Percentiles rank a stretch among this genome's conserved stretches.
phyloP scores from a whole-genome alignment of 148 eudicot genomes.

The Chenopodium quinoa region DNA sequence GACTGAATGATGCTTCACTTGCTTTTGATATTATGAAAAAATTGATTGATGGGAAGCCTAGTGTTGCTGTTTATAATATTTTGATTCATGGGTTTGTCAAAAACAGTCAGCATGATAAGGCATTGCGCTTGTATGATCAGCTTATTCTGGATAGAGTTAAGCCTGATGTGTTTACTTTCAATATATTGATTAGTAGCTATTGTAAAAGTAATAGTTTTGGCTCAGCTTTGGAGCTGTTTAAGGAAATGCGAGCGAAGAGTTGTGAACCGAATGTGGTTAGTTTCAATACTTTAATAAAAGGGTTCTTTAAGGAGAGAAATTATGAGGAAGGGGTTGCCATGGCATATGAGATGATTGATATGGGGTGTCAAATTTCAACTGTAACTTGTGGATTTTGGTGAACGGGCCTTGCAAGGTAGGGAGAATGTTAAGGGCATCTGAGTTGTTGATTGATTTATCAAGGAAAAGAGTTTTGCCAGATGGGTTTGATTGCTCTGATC shows the following conservation, averaged over 20 bases:
- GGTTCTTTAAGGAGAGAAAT: slow-evolving; percentile 63
- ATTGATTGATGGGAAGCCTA: slow-evolving; percentile 79
- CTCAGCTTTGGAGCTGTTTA: slow-evolving; percentile 67
- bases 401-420: slow-evolving; percentile 65
- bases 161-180: slow-evolving; percentile 81
- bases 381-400: slow-evolving; percentile 80
- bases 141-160: slow-evolving; percentile 69
- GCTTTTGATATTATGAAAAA: slow-evolving; percentile 66
- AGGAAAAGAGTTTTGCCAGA: slow-evolving; percentile 57
- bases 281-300: slow-evolving; percentile 81
- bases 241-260: slow-evolving; percentile 70
- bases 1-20: slow-evolving; percentile 55
- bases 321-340: slow-evolving; percentile 68
- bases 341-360: slow-evolving; percentile 82
- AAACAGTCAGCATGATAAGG: slow-evolving; percentile 43
- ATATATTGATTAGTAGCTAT: slow-evolving; percentile 77
- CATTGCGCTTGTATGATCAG: slow-evolving; percentile 52
- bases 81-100: slow-evolving; percentile 79
- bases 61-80: slow-evolving; percentile 63
- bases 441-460: slow-evolving; percentile 69
- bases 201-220: slow-evolving; percentile 50
- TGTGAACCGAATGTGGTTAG: slow-evolving; percentile 84
- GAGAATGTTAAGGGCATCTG: slow-evolving; percentile 48
- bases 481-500: slow-evolving; percentile 53
- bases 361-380: slow-evolving; percentile 59